These are phyloP conservation scores for Diutina catenulata DNA, from an alignment of 1,139 yeast species.

Conservation along the genomic window DNA sequence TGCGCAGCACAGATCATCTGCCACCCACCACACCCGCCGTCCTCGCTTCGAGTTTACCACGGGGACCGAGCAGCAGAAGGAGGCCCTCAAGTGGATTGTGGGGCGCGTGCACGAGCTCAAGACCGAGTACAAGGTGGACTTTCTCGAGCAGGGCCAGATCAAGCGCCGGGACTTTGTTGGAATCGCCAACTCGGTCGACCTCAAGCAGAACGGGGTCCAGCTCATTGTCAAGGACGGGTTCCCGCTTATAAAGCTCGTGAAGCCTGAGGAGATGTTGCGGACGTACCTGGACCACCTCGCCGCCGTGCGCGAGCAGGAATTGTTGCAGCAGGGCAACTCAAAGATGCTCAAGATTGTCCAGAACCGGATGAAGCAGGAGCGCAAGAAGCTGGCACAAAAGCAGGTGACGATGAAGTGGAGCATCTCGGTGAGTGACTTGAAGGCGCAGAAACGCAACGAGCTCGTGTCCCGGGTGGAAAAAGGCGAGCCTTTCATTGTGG, in stretches of 20 bases:
- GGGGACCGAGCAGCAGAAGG: slow-evolving; percentile 1
- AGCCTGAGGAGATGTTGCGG: slow-evolving; percentile 23
- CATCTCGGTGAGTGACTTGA: slow-evolving; percentile 28
- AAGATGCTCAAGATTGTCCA: slow-evolving; percentile 19
- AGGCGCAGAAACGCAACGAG: slow-evolving; percentile 26
- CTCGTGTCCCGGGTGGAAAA: slow-evolving; percentile 20
- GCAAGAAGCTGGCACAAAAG: slow-evolving; percentile 27
- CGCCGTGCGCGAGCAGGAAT: slow-evolving; percentile 18
- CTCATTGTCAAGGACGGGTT: slow-evolving; percentile 15
- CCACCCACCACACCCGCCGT: too few species aligned
- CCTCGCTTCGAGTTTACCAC: background rate
- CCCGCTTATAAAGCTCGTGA: slow-evolving; percentile 20
- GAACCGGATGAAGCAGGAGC: slow-evolving; percentile 21
- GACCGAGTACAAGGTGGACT: slow-evolving; percentile 15
- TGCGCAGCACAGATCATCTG: too few species aligned
- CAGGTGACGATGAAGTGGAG: slow-evolving; percentile 25
- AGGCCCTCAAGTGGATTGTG: slow-evolving; percentile 3
- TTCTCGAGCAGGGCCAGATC: slow-evolving; percentile 16
- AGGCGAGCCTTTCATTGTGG: slow-evolving; percentile 22
- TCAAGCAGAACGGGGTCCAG: slow-evolving; percentile 19
- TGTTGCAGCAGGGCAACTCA: slow-evolving; percentile 23
- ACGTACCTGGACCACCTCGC: slow-evolving; percentile 24
- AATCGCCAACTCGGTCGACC: slow-evolving; percentile 20
- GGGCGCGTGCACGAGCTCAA: background rate
- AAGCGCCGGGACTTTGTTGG: slow-evolving; percentile 17